Base-by-base conservation (phyloP, 1,284 basidiomycete genomes). In the Ceratobasidium sp. region DNA sequence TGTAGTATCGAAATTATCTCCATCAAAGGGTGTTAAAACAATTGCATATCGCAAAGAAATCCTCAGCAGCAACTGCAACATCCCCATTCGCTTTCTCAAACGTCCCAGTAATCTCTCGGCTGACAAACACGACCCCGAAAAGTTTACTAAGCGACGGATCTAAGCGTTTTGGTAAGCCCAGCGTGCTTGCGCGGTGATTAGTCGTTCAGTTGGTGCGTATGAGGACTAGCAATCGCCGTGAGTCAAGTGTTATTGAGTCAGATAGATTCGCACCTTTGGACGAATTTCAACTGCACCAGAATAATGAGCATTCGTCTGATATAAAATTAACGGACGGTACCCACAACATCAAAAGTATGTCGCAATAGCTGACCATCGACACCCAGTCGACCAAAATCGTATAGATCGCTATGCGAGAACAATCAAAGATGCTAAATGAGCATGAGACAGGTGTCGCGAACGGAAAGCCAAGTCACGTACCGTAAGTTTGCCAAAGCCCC, bases 31-130 rank as follows among this genome's bases (percentile, higher is more conserved):
- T 33, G 33, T 33, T 33, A 33, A 33, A 33, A 33, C 33, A 4
- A 33, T 33, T 33, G 97, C 95, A 96, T 83, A 93, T 94, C 0
- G 93, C 92, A 80, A 99, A 86, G 84, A 99, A 97, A 73, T 98
- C 96, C 84, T 98, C 97, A 9, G 99, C 91, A 12, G 90, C 95
- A 72, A 94, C 94, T 0, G 93, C 92, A 2, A 97, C 96, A 84
- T 97, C 96, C 80, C 95, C 95, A 81, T 96, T 96, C 26, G 98
- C 97, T 86, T 97, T 97, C 81, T 97, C 96, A 83, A 99, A 92
- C 0, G 94, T 97, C 9, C 95, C 96, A 82, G 93, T 94, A 75
- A 99, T 94, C 84, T 97, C 97, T 81, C 91, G 90, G 10, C 95
- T 94, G 26, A 96, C 94, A 75, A 93, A 89, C 84, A 89, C 89